These are phyloP conservation scores for Leccinum brunneo-olivaceum DNA, from an alignment of 1,284 basidiomycete genomes.

Conservation along the genomic window DNA sequence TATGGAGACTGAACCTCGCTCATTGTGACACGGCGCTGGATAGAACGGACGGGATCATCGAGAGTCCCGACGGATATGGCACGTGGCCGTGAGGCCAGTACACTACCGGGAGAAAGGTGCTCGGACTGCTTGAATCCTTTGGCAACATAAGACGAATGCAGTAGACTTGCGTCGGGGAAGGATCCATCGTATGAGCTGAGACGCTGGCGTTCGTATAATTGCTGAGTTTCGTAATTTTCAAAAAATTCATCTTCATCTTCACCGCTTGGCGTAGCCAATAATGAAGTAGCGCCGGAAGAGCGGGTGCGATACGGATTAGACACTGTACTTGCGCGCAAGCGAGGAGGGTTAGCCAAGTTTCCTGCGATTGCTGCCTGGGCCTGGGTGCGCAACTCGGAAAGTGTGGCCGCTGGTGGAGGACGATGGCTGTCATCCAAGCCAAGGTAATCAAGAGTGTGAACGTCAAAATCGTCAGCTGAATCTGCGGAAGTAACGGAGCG, in stretches of 20 bases:
- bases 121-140: constrained; percentile 71
- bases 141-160: constrained; percentile 57
- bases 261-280: constrained; percentile 54
- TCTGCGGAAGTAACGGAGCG: constrained; percentile 74
- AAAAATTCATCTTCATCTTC: constrained; percentile 71
- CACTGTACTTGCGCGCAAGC: constrained; percentile 84
- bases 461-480: constrained; percentile 83
- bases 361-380: constrained; percentile 83
- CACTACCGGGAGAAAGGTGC: constrained; percentile 46
- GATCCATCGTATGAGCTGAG: constrained; percentile 56
- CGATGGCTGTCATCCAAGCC: constrained; percentile 76
- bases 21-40: constrained; percentile 57
- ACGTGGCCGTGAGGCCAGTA: constrained; percentile 58
- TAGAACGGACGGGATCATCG: constrained; percentile 66
- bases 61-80: constrained; percentile 88
- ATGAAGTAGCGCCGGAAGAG: constrained; percentile 47
- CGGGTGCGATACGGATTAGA: constrained; percentile 75
- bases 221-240: constrained; percentile 48
- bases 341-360: constrained; percentile 70
- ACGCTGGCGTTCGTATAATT: constrained; percentile 45
- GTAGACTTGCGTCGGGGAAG: constrained; percentile 37
- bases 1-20: constrained; percentile 52
- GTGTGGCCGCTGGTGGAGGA: constrained; percentile 68
- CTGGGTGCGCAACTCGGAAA: constrained; percentile 79
- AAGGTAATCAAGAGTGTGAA: constrained; percentile 91